Conservation (phyloP, 1,284 basidiomycete species). For the Albatrellus sp. region DNA sequence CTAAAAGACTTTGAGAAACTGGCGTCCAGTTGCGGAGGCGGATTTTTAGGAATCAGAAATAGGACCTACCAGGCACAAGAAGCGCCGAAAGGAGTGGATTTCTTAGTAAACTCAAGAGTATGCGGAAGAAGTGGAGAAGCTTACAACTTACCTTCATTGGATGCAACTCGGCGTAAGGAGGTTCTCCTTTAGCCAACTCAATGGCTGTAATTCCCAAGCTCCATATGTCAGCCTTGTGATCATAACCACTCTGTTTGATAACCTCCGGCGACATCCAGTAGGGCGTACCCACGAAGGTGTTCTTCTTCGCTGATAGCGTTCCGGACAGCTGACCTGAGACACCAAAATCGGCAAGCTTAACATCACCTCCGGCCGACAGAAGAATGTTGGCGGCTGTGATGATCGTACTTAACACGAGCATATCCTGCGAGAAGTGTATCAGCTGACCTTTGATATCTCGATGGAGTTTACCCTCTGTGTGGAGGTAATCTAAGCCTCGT, state of each 20-base stretch:
- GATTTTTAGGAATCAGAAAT: constrained; percentile 96
- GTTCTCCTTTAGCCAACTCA: constrained; percentile 94
- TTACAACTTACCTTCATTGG: constrained; percentile 81
- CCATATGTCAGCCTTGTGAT: constrained; percentile 98
- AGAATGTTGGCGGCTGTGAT: constrained; percentile 84
- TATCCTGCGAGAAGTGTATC: background rate
- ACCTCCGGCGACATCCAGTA: constrained; percentile 99
- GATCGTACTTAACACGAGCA: background rate
- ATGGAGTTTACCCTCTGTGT: constrained; percentile 93
- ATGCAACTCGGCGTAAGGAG: constrained; percentile 94
- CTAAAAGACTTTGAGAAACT: constrained; percentile 87
- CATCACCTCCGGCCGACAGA: constrained; percentile 87
- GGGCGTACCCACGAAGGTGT: constrained; percentile 94
- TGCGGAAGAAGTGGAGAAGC: background rate
- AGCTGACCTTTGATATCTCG: constrained; percentile 90
- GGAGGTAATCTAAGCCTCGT: constrained; percentile 88
- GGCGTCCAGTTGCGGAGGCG: constrained; percentile 80
- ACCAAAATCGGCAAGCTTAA: constrained; percentile 98
- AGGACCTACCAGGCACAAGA: constrained; percentile 51
- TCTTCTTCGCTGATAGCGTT: constrained; percentile 95
- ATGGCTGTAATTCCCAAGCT: constrained; percentile 94
- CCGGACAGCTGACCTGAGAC: constrained; percentile 97
- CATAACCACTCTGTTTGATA: constrained; percentile 98
- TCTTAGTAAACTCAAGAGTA: too few species aligned
- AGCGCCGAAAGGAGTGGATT: background rate